Evolutionary conservation across 2,329 filamentous ascomycete species (phyloP).

Genomic region (Beauveria australis): DNA sequence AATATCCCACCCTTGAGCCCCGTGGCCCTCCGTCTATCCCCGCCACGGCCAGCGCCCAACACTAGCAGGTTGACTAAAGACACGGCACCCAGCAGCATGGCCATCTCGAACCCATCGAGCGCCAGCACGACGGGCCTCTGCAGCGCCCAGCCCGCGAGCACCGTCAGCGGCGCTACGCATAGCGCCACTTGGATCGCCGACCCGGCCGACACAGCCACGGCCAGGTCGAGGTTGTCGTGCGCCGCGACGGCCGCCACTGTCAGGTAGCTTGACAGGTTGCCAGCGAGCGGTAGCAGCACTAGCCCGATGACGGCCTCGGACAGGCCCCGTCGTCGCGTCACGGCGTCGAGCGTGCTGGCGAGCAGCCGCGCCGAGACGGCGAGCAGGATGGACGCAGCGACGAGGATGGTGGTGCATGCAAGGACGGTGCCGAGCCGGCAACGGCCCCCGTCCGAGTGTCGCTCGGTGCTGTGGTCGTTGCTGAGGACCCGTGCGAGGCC

Average conservation of each 20-base stretch:
- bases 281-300: constrained; percentile 53
- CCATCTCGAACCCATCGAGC: constrained; percentile 69
- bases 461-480: constrained; percentile 7
- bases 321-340: constrained; percentile 40
- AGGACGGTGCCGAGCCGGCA: constrained; percentile 8
- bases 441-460: neutral
- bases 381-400: constrained; percentile 46
- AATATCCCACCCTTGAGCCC: constrained; percentile 47
- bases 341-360: constrained; percentile 48
- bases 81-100: constrained; percentile 61
- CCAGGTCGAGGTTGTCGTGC: constrained; percentile 51
- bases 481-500: neutral
- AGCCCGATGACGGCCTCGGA: constrained; percentile 53
- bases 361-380: constrained; percentile 55
- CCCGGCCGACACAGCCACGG: constrained; percentile 48
- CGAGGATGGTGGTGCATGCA: constrained; percentile 38
- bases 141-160: constrained; percentile 52
- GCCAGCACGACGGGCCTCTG: constrained; percentile 53
- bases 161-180: constrained; percentile 51
- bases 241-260: constrained; percentile 47
- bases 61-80: constrained; percentile 71
- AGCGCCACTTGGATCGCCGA: constrained; percentile 55
- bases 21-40: constrained; percentile 49
- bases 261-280: constrained; percentile 51
- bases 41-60: neutral